These are phyloP conservation scores for Zymoseptoria crescenta DNA, from an alignment of 2,329 filamentous ascomycete genomes.

Conservation along the genomic window DNA sequence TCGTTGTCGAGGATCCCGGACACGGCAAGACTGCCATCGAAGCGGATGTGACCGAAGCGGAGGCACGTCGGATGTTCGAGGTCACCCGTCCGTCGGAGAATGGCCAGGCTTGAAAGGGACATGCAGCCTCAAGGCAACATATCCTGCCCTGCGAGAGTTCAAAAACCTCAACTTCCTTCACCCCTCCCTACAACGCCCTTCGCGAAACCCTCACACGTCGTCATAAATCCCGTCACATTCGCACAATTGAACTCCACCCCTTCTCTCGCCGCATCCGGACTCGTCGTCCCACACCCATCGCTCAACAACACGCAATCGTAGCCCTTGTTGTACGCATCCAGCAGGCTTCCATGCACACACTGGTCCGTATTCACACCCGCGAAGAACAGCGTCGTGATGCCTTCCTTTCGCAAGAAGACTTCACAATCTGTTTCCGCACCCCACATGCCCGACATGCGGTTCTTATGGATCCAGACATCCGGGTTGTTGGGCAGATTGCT, in stretches of 20 bases:
- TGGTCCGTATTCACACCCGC: conserved; percentile 56
- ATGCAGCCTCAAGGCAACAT: background rate
- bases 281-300: conserved; percentile 49
- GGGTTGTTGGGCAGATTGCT: conserved; percentile 20
- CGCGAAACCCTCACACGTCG: conserved; percentile 24
- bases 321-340: conserved; percentile 49
- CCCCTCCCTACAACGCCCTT: conserved; percentile 19
- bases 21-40: background rate
- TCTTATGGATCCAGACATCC: conserved; percentile 50
- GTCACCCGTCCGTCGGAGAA: background rate
- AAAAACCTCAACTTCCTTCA: background rate
- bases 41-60: background rate
- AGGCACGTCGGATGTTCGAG: background rate
- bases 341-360: conserved; percentile 50
- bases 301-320: conserved; percentile 48
- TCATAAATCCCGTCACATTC: conserved; percentile 29
- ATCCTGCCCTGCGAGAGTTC: background rate
- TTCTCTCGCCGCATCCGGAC: conserved; percentile 32
- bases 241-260: conserved; percentile 30
- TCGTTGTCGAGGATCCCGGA: background rate
- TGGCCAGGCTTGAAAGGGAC: background rate
- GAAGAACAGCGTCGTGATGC: conserved; percentile 47
- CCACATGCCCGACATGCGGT: conserved; percentile 53
- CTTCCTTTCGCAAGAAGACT: conserved; percentile 34
- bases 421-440: conserved; percentile 37